Conservation (phyloP, 2,329 filamentous ascomycete genomes). For the Knoxdaviesia proteae region DNA sequence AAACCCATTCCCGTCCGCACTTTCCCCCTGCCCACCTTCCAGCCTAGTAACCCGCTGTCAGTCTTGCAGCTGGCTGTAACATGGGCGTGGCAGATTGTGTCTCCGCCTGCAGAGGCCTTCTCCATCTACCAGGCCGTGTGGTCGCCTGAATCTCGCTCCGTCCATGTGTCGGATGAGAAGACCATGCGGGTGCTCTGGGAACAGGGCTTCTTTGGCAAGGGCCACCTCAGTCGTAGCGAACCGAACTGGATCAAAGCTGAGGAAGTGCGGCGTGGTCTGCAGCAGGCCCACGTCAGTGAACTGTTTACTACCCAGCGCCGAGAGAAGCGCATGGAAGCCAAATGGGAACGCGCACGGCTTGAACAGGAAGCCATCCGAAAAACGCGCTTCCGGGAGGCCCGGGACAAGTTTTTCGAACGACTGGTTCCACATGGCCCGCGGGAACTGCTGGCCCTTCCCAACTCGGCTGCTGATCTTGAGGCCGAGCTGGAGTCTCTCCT, state of each 20-base stretch:
- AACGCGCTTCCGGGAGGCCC: constrained; percentile 30
- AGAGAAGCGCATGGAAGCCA: constrained; percentile 63
- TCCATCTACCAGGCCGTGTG: constrained; percentile 54
- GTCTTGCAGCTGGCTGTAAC: constrained; percentile 60
- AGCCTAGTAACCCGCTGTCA: constrained; percentile 82
- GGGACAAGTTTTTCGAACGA: constrained; percentile 1
- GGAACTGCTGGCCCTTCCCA: constrained; percentile 32
- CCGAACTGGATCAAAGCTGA: constrained; percentile 80
- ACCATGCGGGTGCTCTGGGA: constrained; percentile 77
- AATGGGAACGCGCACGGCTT: constrained; percentile 75
- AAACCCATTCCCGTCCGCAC: constrained; percentile 62
- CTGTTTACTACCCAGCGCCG: constrained; percentile 57
- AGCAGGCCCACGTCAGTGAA: constrained; percentile 54
- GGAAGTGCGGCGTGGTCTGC: constrained; percentile 45
- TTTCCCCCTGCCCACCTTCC: constrained; percentile 69
- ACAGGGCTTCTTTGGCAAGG: constrained; percentile 94
- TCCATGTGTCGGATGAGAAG: constrained; percentile 60
- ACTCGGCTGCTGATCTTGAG: constrained; percentile 23
- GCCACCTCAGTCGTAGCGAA: constrained; percentile 79
- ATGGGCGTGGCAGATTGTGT: constrained; percentile 54
- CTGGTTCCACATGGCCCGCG: constrained; percentile 16
- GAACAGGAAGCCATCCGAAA: constrained; percentile 70
- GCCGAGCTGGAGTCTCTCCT: not conserved
- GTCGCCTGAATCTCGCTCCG: constrained; percentile 59
- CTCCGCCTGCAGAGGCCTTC: constrained; percentile 41